Base-by-base conservation (phyloP, 164 flowering plant species). In the Berberis vulgaris region DNA sequence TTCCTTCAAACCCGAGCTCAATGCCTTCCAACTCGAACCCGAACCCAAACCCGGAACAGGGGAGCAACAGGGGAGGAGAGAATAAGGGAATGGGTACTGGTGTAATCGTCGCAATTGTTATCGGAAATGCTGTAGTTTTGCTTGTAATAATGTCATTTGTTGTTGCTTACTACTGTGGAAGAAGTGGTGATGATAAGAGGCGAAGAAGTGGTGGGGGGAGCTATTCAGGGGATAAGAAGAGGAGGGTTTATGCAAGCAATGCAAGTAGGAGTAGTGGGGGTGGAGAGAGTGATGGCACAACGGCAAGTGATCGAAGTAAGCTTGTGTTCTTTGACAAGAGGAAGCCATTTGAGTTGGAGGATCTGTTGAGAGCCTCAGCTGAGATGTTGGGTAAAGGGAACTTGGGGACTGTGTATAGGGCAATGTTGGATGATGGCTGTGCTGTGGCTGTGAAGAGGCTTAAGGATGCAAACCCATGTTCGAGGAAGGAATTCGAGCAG, bases 351-450 rank as follows among this genome's bases (percentile, higher is more conserved):
- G 96, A 87, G 80, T 81, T 94, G 13, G 99, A 94, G 69, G 99
- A 94, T 63, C 67, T 94, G 86, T 78, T 94, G 55, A 61, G 84
- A 43, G 99, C 99, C 1, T 94, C 99, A 50, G 99, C 97, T 44
- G 99, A 91, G 76, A 89, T 94, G 97, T 79, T 94, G 49, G 99
- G 97, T 59, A 94, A 94, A 69, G 99, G 99, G 41, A 84, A 86
- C 64, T 54, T 94, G 41, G 99, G 99, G 64, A 89, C 97, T 1
- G 96, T 91, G n/a, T 94, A 94, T 57, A 80, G 78, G 75, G 99
- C 99, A 8, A 86, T 89, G 66, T 83, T 94, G 1, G 97, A 94
- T 38, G 92, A 86, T 62, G 99, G 97, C 0, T 61, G 70, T 46
- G 76, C 77, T 5, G 88, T 87, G 70, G 99, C 97, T 1, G 99